A percentile compares a stretch with the other conserved stretches of the same genome.
Conservation (phyloP, 192 early-diverging fungal species). For the Gaertneriomyces semiglobifer region DNA sequence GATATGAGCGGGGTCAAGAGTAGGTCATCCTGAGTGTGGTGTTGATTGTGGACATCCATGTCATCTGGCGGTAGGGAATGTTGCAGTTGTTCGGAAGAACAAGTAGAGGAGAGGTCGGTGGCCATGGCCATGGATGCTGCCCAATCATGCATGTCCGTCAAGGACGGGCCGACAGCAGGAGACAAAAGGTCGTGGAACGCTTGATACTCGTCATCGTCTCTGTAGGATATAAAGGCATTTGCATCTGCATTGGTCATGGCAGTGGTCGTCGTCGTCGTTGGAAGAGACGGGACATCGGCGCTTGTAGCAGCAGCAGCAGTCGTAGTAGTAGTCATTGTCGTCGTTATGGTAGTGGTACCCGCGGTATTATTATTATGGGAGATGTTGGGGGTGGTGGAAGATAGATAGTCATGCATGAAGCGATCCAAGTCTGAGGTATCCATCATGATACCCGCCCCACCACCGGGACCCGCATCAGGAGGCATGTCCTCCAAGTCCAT, state of each 20-base stretch:
- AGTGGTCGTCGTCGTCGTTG: too few species aligned
- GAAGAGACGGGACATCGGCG: too few species aligned
- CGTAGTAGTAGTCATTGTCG: too few species aligned
- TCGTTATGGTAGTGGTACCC: too few species aligned
- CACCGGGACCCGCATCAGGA: neutral
- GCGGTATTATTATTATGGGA: too few species aligned
- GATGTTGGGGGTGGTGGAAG: neutral
- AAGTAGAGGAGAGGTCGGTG: neutral
- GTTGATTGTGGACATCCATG: too few species aligned
- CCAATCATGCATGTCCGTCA: constrained; percentile 12
- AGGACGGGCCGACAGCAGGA: neutral
- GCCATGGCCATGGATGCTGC: constrained; percentile 1
- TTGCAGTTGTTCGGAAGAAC: neutral
- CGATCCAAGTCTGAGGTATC: neutral
- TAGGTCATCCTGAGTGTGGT: neutral
- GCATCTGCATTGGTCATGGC: too few species aligned
- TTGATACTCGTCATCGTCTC: neutral
- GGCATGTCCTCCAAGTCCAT: neutral
- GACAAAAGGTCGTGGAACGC: neutral
- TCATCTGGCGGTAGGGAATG: constrained; percentile 7
- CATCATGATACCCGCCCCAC: neutral
- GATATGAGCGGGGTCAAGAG: constrained; percentile 66
- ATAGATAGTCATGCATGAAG: neutral
- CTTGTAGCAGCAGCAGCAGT: too few species aligned
- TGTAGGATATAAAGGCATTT: too few species aligned